A percentile compares a stretch with the other conserved stretches of the same genome.
These are phyloP conservation scores for Spathaspora passalidarum DNA, from an alignment of 805 yeast species.

Conservation along the genomic window DNA sequence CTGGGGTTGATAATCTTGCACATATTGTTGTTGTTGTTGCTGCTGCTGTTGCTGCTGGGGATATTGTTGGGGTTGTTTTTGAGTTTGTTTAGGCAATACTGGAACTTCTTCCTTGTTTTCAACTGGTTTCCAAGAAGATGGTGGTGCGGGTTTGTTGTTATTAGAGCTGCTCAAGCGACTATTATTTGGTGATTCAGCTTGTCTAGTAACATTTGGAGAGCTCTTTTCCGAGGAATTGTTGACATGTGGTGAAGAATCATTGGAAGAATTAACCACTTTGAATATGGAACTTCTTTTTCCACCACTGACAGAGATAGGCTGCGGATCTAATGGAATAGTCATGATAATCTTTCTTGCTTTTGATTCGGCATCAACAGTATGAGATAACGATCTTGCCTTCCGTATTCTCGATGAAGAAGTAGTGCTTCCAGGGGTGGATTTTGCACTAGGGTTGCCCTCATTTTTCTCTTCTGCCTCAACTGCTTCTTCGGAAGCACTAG, in stretches of 20 bases:
- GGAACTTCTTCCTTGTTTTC: neutral
- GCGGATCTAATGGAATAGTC: constrained; percentile 81
- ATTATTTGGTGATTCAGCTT: constrained; percentile 1
- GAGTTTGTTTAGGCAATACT: neutral
- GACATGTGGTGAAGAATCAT: constrained; percentile 27
- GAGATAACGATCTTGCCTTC: constrained; percentile 51
- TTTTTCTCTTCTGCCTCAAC: constrained; percentile 13
- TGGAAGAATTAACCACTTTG: constrained; percentile 34
- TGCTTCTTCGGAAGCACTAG: constrained; percentile 17
- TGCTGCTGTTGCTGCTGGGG: constrained; percentile 2
- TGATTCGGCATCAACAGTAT: constrained; percentile 60
- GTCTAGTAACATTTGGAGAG: constrained; percentile 8
- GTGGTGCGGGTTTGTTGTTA: neutral
- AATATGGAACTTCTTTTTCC: constrained; percentile 35
- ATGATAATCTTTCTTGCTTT: constrained; percentile 72
- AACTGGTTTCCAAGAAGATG: no score
- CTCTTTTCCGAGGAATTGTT: constrained; percentile 9
- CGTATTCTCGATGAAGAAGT: constrained; percentile 29
- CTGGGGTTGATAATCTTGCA: neutral
- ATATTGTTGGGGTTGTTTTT: neutral
- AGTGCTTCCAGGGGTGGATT: constrained; percentile 38
- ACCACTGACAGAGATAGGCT: constrained; percentile 53
- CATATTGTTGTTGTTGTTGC: constrained; percentile 1
- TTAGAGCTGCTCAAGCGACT: neutral
- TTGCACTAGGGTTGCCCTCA: constrained; percentile 17